Evolutionary conservation across 805 yeast species (phyloP).

Genomic region (Nakazawaea laoshanensis): DNA sequence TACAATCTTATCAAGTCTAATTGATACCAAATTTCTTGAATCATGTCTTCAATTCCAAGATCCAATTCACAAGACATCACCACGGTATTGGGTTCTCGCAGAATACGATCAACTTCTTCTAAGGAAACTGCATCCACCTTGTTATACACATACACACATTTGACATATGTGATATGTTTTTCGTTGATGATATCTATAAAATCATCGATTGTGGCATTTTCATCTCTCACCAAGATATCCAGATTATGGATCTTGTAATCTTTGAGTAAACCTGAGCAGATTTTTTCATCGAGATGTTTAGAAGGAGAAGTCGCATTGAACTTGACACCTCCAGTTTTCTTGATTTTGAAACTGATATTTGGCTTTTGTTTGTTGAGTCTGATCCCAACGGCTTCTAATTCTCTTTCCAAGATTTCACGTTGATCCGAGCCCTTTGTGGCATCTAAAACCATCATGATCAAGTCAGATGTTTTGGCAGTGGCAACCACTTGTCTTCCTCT

Average conservation of each 20-base stretch:
- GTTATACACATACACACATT: conserved; percentile 89
- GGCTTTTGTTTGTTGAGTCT: conserved; percentile 79
- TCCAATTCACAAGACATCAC: conserved; percentile 91
- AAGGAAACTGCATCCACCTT: conserved; percentile 92
- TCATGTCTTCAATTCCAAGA: conserved; percentile 78
- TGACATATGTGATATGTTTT: conserved; percentile 78
- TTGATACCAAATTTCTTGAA: conserved; percentile 91
- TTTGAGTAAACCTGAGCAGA: conserved; percentile 66
- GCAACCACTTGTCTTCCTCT: conserved; percentile 96
- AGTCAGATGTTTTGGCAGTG: conserved; percentile 90
- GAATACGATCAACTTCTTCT: conserved; percentile 89
- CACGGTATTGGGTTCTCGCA: conserved; percentile 86
- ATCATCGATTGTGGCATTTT: conserved; percentile 84
- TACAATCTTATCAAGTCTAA: conserved; percentile 71
- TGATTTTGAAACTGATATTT: conserved; percentile 66
- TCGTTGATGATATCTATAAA: conserved; percentile 88
- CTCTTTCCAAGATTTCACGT: conserved; percentile 76
- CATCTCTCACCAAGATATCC: conserved; percentile 86
- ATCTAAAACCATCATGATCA: conserved; percentile 87
- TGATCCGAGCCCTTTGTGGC: conserved; percentile 93
- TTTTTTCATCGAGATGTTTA: conserved; percentile 69
- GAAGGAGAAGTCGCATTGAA: conserved; percentile 78
- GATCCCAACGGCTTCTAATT: conserved; percentile 90
- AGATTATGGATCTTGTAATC: conserved; percentile 91
- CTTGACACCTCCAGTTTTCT: conserved; percentile 89